Evolutionary conservation across 805 yeast genomes (phyloP), one percentile per base, ranked within the genome.

Genomic region (Teunomyces panamensis): DNA sequence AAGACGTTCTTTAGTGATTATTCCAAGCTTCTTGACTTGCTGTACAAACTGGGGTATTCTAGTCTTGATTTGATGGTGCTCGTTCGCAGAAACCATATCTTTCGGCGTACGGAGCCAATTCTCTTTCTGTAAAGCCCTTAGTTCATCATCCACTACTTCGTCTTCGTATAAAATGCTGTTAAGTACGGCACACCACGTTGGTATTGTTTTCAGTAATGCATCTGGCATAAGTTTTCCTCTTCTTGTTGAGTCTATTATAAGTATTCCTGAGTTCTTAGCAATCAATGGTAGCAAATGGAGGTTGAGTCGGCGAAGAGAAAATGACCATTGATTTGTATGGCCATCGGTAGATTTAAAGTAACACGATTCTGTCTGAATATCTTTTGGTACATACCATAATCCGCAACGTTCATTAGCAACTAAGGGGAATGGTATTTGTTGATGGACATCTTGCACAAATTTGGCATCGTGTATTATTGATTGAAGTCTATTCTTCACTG

Each of bases 301-400:
- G 63, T 90, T 90, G 33, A 89, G 67, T 39, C 97, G 67, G 43
- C 95, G 71, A 13, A 80, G 64, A 30, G 89, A 84, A 57, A 90
- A 89, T 29, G 77, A 75, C 96, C 96, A 90, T 53, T 87, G 83
- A 46, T 78, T 77, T 0, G 81, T 82, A 58, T 90, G 97, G 0
- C 97, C 97, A 66, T 90, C 97, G 0, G 97, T 90, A 24, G 95
- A 86, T 59, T 90, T 90, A 69, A 90, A 90, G 58, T 90, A 89
- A 13, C 84, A 79, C 0, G 84, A 73, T 3, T 77, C 80, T 0
- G 46, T 39, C 20, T 65, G 68, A 0, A 54, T 41, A 0, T 50
- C 47, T 0, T 86, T 82, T 0, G 78, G 71, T 3, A 84, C 79
- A 56, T 90, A 90, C 97, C 97, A 90, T 10, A 80, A 59, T 0